Base-by-base conservation (phyloP, 2,329 filamentous ascomycete species). In the Trichoderma sp. region DNA sequence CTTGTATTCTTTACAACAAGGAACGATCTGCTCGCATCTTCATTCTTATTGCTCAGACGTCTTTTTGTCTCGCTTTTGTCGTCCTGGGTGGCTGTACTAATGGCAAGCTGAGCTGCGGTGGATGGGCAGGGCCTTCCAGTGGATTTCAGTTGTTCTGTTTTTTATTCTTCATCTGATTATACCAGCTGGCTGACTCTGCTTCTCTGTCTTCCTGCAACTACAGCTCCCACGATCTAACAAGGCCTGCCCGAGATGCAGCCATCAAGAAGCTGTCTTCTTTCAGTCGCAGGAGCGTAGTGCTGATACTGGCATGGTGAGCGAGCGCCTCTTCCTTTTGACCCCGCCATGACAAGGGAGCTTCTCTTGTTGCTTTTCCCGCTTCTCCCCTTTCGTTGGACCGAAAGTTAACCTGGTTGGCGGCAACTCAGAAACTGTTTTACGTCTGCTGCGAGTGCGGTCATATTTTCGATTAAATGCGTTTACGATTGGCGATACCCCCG, bases 221-320 rank as follows among this genome's bases (percentile, higher is more conserved):
- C 88, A 97, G 94, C 92, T 98, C 80, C 96, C 96, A 72, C 91
- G 94, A 76, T 90, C 93, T 75, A 92, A 93, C 79, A 93, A 92
- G 82, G 86, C 87, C 70, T 99, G 96, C 83, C 93, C 94, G 64
- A 87, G 85, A 74, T 99, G 96, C 85, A 86, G 87, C 73, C 91
- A 96, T 80, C 89, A 89, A 74, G 94, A 98, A 82, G 94, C 94
- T 56, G 96, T 99, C 70, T 99, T 97, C 83, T 99, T 99, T 85
- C 96, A 99, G 83, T 97, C 94, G 71, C 96, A 99, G 79, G 94
- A 98, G 84, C 91, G 96, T 81, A 97, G 91, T 74, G 93, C 93
- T 59, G 94, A 98, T 81, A 99, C 96, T 55, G 96, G 96, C 83
- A 99, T 99, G 96, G 96, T 98, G 82, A 85, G 91, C 49, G 55